Base-by-base conservation (phyloP, 2,329 filamentous ascomycete species). In the Intubia oerlemansii region DNA sequence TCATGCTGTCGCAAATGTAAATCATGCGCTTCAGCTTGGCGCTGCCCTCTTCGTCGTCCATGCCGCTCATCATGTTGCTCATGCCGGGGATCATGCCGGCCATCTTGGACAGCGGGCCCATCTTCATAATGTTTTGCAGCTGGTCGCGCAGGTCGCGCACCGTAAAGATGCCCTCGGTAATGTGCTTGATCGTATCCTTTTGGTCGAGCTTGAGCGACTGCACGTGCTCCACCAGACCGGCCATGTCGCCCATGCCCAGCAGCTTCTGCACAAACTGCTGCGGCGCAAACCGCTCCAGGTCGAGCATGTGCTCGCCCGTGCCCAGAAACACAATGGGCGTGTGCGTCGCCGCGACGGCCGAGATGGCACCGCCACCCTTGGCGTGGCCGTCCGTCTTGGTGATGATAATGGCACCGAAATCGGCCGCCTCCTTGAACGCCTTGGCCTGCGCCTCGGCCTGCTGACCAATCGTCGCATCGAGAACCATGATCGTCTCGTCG, bases 151-250 rank as follows among this genome's bases (percentile, higher is more conserved):
- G 63, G 48, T 98, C 88, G 31, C 88, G 76, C 19, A 98, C 66
- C 0, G 88, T 92, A 51, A 95, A 98, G 37, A 93, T 84, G 32
- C 88, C 88, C 44, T 93, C 85, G 6, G 81, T 77, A 39, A 98
- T 90, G 55, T 98, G 85, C 59, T 98, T 98, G 63, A 98, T 93
- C 4, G 88, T 95, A 43, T 95, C 85, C 53, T 98, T 95, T 40
- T 93, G 88, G 50, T 95, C 84, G 28, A 93, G 66, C 48, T 91
- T 93, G 29, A 98, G 65, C 18, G 76, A 80, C 48, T 98, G 88
- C 2, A 98, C 88, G 46, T 98, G 88, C 52, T 98, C 88, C 9
- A 98, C 79, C 18, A 98, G 54, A 0, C 88, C 85, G 16, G 79
- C 75, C 62, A 98, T 90, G 44, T 98, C 88, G 25, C 88, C 88